A percentile compares a stretch with the other conserved stretches of the same genome.
phyloP scores from a whole-genome alignment of 2,329 filamentous ascomycete species.

The Colletotrichum sp. region DNA sequence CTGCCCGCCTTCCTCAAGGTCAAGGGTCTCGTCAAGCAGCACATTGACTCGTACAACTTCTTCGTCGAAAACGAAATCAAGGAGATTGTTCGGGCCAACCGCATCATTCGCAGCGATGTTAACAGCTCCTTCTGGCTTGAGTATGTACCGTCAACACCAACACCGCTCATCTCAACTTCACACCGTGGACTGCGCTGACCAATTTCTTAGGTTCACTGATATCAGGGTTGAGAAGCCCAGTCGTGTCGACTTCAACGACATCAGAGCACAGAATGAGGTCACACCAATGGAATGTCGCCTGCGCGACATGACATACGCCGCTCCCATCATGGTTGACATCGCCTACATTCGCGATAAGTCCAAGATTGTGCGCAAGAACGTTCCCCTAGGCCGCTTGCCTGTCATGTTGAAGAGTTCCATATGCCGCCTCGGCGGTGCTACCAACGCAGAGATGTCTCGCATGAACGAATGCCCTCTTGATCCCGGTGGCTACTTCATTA shows the following conservation, averaged over 20 bases:
- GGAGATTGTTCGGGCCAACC: constrained; percentile 93
- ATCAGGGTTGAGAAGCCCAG: constrained; percentile 86
- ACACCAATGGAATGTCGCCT: constrained; percentile 96
- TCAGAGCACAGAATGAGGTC: constrained; percentile 73
- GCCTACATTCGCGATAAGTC: constrained; percentile 85
- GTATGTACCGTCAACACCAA: constrained; percentile 35
- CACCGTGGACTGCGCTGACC: background rate
- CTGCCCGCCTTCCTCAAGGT: constrained; percentile 97
- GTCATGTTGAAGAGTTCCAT: constrained; percentile 97
- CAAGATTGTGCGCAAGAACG: constrained; percentile 74
- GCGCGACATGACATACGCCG: constrained; percentile 97
- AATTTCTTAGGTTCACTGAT: constrained; percentile 68
- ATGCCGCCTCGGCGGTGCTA: constrained; percentile 84
- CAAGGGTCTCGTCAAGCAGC: constrained; percentile 95
- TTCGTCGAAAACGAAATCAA: constrained; percentile 97
- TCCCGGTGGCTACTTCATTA: constrained; percentile 97
- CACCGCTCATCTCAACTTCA: background rate
- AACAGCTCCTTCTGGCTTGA: constrained; percentile 93
- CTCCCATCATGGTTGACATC: constrained; percentile 91
- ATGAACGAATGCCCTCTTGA: constrained; percentile 97
- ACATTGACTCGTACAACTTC: constrained; percentile 98
- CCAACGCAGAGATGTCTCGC: constrained; percentile 84
- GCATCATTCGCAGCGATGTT: constrained; percentile 87
- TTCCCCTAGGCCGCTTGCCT: constrained; percentile 88
- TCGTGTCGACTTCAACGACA: constrained; percentile 76